These are phyloP conservation scores for Geranomyces variabilis DNA, from an alignment of 192 early-diverging fungal genomes.

Conservation along the genomic window DNA sequence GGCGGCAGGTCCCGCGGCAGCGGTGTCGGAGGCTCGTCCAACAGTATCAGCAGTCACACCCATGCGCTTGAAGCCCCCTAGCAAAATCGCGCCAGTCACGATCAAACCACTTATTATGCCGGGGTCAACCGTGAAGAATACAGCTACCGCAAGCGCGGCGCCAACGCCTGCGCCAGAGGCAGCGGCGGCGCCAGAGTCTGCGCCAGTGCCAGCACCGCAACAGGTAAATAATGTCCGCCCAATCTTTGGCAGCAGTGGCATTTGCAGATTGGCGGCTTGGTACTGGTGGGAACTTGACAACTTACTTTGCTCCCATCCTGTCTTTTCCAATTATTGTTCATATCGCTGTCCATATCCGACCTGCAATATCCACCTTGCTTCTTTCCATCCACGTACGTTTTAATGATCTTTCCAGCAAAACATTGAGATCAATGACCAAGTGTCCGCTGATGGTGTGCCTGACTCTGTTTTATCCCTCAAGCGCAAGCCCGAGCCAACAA, in stretches of 20 bases:
- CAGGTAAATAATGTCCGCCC: too few relatives aligned
- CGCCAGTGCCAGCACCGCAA: too few relatives aligned
- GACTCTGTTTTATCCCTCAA: slow-evolving; percentile 27
- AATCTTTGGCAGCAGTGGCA: too few relatives aligned
- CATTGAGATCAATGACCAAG: too few relatives aligned
- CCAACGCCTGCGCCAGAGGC: background rate
- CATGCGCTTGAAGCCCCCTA: slow-evolving; percentile 25
- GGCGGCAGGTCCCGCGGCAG: background rate
- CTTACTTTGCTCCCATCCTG: too few relatives aligned
- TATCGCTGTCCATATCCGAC: too few relatives aligned
- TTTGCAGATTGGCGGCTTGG: too few relatives aligned
- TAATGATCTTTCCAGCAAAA: background rate
- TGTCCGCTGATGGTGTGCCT: slow-evolving; percentile 7
- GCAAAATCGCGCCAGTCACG: slow-evolving; percentile 28
- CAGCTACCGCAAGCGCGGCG: background rate
- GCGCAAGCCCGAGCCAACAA: slow-evolving; percentile 30
- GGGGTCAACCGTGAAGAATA: background rate
- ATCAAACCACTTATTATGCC: slow-evolving; percentile 18
- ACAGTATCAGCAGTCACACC: slow-evolving; percentile 3
- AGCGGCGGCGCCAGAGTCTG: background rate
- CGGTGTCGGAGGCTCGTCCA: background rate
- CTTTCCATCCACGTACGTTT: background rate
- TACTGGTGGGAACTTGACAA: too few relatives aligned
- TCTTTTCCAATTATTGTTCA: too few relatives aligned
- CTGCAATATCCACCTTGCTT: too few relatives aligned